Percentiles rank a stretch among this genome's conserved stretches.
Conservation (phyloP, 1,284 basidiomycete genomes). For the Moesziomyces globuligerus region DNA sequence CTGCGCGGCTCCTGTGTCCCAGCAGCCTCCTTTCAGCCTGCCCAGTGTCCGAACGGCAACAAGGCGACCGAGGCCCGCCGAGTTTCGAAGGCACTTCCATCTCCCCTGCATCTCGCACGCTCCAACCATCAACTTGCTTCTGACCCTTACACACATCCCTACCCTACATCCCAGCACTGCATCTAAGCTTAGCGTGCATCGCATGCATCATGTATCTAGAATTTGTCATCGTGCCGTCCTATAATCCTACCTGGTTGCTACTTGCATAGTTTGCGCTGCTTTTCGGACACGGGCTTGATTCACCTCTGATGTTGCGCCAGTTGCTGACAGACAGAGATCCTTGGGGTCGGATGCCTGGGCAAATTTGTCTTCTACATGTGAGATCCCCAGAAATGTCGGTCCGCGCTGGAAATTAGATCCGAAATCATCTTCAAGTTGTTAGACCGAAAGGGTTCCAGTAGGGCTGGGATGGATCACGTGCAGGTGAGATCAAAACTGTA, state of each 20-base stretch:
- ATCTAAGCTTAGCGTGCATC: slow-evolving; percentile 4
- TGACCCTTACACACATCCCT: slow-evolving; percentile 3
- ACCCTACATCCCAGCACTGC: slow-evolving; percentile 17
- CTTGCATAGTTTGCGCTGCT: neutral
- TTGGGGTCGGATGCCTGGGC: neutral
- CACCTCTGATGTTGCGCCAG: neutral
- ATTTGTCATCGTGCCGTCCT: neutral
- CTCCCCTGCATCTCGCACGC: slow-evolving; percentile 22
- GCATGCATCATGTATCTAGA: slow-evolving; percentile 1
- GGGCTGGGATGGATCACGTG: no score
- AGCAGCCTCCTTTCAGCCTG: neutral
- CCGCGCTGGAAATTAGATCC: no score
- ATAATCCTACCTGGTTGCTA: neutral
- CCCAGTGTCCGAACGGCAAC: neutral
- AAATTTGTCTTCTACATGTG: no score
- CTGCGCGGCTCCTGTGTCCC: neutral
- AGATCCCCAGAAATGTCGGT: no score
- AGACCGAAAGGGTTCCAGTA: no score
- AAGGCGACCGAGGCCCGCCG: slow-evolving; percentile 1
- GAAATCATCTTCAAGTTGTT: no score
- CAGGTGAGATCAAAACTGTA: slow-evolving; percentile 3
- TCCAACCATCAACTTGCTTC: slow-evolving; percentile 17
- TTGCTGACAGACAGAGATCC: neutral
- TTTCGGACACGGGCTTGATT: neutral
- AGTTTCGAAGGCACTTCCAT: slow-evolving; percentile 14